phyloP scores from a whole-genome alignment of 2,329 filamentous ascomycete species.

The Pseudogymnoascus sp. region DNA sequence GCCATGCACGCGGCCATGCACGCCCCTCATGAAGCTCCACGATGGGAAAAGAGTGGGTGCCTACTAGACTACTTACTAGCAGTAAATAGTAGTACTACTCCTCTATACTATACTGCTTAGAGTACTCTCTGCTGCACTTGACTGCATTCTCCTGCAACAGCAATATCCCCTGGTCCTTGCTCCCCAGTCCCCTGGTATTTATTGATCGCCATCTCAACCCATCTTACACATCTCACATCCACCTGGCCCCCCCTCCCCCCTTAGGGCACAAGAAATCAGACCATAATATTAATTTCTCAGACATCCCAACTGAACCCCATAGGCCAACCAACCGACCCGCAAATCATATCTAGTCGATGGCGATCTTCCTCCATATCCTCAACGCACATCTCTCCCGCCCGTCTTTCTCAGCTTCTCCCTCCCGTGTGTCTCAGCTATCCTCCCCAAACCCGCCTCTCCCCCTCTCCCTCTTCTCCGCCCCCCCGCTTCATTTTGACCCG shows the following conservation, averaged over 20 bases:
- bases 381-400: neutral
- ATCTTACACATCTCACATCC: neutral
- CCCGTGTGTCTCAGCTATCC: neutral
- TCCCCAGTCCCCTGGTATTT: slow-evolving; percentile 4
- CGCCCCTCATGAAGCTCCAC: neutral
- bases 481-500: neutral
- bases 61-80: neutral
- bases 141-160: neutral
- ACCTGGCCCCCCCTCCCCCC: neutral
- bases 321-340: neutral
- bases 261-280: neutral
- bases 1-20: neutral
- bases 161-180: neutral
- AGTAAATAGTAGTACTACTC: neutral
- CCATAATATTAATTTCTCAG: neutral
- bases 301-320: neutral
- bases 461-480: neutral
- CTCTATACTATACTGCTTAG: neutral
- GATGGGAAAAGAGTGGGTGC: neutral
- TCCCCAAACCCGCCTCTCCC: neutral
- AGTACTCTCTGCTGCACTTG: neutral
- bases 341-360: neutral
- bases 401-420: neutral
- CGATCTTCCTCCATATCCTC: neutral
- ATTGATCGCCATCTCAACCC: neutral